Evolutionary conservation across 2,329 filamentous ascomycete genomes (phyloP), one percentile per base, ranked within the genome.

Genomic region (Mycosphaerelloides madeirae): DNA sequence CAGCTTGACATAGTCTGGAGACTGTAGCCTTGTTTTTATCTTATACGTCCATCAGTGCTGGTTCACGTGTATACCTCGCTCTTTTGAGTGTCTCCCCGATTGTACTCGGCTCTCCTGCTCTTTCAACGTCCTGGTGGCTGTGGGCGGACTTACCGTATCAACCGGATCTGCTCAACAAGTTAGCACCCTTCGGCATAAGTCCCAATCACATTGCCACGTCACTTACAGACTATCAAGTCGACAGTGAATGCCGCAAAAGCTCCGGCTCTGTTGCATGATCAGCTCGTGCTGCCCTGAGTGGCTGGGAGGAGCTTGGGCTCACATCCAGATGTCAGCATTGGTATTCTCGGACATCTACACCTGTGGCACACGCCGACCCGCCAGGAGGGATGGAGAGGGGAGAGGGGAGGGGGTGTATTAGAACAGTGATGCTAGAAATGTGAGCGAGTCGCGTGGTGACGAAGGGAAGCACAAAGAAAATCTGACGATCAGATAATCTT

Each of bases 1-100:
- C 1, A 83, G 74, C 38, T 76, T 76, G 29, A 79, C 70, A 67
- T 89, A 93, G 57, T 89, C 79, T 11, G 81, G 83, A 41, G 84
- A 88, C 64, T 95, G 89, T 37, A 87, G 77, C 8, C 89, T 79
- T 6, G 89, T 95, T 64, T 95, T 95, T 58, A 95, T 73, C 0
- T 89, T 96, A 63, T 6, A 18, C 11, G 16, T 12, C 16, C 19
- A 15, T 35, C 33, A 35, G 16, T 18, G 16, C 12, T 12, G 33
- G 19, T 14, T 14, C n/a, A 8, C 16, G 16, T 35, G 33, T 25
- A 5, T 9, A 25, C 9, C 22, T 9, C 22, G 22, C 22, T 25
- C 6, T 25, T 25, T 9, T 5, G 9, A 25, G 22, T 5, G 22
- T 25, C 9, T 25, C 6, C n/a, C n/a, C n/a, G 9, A 25, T 25